phyloP scores from a whole-genome alignment of 2,329 filamentous ascomycete genomes.

The Blumeriella jaapii region DNA sequence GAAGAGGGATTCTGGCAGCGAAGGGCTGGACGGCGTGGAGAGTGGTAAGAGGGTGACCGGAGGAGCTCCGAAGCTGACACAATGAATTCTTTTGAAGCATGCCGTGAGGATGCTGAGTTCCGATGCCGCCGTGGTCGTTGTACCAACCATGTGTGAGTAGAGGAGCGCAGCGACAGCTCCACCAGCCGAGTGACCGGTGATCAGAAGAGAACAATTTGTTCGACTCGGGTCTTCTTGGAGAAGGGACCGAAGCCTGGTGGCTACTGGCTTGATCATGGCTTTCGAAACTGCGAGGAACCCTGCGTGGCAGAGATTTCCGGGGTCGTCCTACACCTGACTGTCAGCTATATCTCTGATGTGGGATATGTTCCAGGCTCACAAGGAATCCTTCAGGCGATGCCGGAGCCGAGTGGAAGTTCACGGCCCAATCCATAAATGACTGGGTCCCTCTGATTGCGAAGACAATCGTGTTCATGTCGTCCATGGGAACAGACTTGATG shows the following conservation, averaged over 20 bases:
- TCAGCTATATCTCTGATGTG: conserved; percentile 3
- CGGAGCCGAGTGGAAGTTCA: conserved; percentile 65
- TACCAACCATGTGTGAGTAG: conserved; percentile 69
- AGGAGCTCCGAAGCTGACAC: conserved; percentile 75
- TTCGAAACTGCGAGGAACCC: conserved; percentile 69
- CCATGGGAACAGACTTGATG: conserved; percentile 69
- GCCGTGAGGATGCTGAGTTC: conserved; percentile 59
- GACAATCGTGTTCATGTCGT: conserved; percentile 67
- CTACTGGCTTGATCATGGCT: conserved; percentile 64
- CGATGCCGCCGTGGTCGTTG: conserved; percentile 41
- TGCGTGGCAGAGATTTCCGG: conserved; percentile 65
- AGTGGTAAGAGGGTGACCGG: conserved; percentile 64
- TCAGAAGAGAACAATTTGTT: conserved; percentile 56
- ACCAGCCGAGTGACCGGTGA: conserved; percentile 79
- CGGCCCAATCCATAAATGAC: conserved; percentile 75
- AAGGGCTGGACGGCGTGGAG: conserved; percentile 39
- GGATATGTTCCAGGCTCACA: conserved; percentile 24
- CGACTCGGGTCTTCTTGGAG: conserved; percentile 61
- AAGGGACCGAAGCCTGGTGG: conserved; percentile 54
- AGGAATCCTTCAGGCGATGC: conserved; percentile 57
- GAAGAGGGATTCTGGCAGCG: conserved; percentile 58
- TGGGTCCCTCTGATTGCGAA: conserved; percentile 76
- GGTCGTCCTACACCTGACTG: conserved; percentile 46
- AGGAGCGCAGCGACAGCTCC: conserved; percentile 72
- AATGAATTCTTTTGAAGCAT: conserved; percentile 71